Percentiles rank a stretch among this genome's conserved stretches.
phyloP scores from a whole-genome alignment of 2,329 filamentous ascomycete genomes.

The Calonectria montana region DNA sequence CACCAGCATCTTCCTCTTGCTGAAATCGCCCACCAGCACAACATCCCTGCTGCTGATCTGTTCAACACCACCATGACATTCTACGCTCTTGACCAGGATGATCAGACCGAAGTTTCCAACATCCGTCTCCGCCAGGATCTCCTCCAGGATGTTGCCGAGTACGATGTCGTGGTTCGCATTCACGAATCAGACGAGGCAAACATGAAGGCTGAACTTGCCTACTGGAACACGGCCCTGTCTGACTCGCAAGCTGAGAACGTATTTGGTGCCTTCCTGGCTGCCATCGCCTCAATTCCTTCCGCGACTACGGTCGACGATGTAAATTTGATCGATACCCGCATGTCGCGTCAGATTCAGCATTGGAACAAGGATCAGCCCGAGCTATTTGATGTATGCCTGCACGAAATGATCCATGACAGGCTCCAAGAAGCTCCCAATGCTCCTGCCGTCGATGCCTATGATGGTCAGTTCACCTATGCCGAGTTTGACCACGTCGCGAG shows the following conservation, averaged over 20 bases:
- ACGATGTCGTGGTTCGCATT: not conserved
- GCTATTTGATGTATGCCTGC: not conserved
- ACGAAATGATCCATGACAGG: not conserved
- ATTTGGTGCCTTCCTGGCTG: not conserved
- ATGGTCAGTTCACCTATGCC: not conserved
- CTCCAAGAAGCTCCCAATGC: not conserved
- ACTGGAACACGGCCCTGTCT: not conserved
- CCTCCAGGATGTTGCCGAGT: not conserved
- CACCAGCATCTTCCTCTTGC: not conserved
- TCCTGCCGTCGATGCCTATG: not conserved
- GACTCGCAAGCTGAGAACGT: not conserved
- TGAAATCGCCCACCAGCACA: not conserved
- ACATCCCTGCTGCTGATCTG: not conserved
- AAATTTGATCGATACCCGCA: not conserved
- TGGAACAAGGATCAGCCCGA: not conserved
- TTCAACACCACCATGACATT: conserved; percentile 7
- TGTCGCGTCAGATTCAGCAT: not conserved
- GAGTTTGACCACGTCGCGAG: not conserved
- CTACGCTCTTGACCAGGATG: not conserved
- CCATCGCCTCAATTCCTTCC: not conserved
- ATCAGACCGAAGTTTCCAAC: not conserved
- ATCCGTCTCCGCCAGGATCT: not conserved
- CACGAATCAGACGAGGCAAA: not conserved
- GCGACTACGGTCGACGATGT: not conserved
- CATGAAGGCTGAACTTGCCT: not conserved